Evolutionary conservation across 495 filamentous ascomycete genomes (phyloP).

Genomic region (Penicillium canescens): DNA sequence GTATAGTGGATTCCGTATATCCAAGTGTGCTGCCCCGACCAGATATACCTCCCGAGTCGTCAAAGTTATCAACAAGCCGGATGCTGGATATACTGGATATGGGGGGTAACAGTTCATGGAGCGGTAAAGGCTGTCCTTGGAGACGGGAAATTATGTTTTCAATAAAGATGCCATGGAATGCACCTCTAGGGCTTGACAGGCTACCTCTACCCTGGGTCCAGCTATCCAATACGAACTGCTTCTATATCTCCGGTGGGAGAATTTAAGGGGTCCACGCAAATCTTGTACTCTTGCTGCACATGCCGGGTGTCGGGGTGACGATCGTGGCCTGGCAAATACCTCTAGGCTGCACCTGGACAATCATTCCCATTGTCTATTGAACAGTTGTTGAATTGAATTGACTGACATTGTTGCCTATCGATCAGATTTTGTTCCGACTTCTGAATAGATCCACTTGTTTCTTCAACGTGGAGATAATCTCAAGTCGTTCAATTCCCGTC

Average conservation of each 20-base stretch:
- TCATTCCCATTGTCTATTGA: background rate
- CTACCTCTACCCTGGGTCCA: constrained; percentile 2
- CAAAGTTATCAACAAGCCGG: background rate
- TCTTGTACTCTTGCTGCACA: constrained; percentile 15
- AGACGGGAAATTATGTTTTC: constrained; percentile 16
- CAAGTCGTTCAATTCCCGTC: constrained; percentile 17
- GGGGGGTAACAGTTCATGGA: background rate
- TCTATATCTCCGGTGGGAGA: constrained; percentile 3
- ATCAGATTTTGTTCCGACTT: constrained; percentile 8
- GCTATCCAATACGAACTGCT: constrained; percentile 14
- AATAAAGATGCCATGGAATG: constrained; percentile 16
- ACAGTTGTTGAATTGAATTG: constrained; percentile 1
- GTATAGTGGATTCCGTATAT: background rate
- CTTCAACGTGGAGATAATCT: constrained; percentile 17
- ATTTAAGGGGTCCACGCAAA: constrained; percentile 19
- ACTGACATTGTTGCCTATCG: constrained; percentile 3
- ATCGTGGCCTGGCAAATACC: constrained; percentile 29
- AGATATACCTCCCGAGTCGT: background rate
- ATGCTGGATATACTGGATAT: background rate
- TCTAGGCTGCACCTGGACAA: constrained; percentile 1
- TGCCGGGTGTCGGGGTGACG: constrained; percentile 13
- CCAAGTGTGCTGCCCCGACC: background rate
- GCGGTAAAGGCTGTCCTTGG: background rate
- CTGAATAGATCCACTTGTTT: constrained; percentile 6
- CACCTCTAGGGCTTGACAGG: constrained; percentile 1